Evolutionary conservation across 1,139 yeast species (phyloP), one percentile per base, ranked within the genome.

Genomic region (Debaryomycetaceae sp.): DNA sequence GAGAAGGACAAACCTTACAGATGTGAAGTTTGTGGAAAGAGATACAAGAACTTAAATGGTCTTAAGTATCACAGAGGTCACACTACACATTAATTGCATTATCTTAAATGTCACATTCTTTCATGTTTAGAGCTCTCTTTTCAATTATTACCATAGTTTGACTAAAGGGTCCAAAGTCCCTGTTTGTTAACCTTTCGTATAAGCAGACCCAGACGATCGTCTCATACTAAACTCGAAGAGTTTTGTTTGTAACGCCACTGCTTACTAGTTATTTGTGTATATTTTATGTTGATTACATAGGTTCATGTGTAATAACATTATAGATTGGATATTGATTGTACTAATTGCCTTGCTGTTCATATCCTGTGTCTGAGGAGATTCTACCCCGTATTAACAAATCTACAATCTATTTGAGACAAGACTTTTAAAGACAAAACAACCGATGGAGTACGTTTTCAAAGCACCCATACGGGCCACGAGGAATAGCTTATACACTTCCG

Each of bases 1-100:
- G 98, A 92, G 62, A 89, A 88, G 70, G 98, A 92, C 68, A 94
- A 94, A 67, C 99, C 98, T 29, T 92, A 92, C 63, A 78, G 97
- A 56, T 92, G 99, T 67, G 98, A 92, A 63, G 96, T 92, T 35
- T 92, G 99, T 66, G 98, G 98, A 41, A 94, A 92, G 67, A 74
- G 98, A 43, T 92, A 92, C 69, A 92, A 94, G 75, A 92, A 92
- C 60, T 73, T 92, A 56, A 92, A 92, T 63, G 99, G 99, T 30
- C 76, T 92, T 63, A 92, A 92, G 66, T 92, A 92, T 62, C 99
- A 92, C 62, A 79, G 98, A 53, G 98, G 97, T 18, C 99, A 92
- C 65, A 85, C 98, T 16, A 91, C 98, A 34, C 98, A 92, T 72
- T 91, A 65, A 67, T 35, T 43, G 46, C 44, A 43, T 43, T 38